Evolutionary conservation across 148 eudicot genomes (phyloP).

Genomic region (Vaccinium myrtillus): DNA sequence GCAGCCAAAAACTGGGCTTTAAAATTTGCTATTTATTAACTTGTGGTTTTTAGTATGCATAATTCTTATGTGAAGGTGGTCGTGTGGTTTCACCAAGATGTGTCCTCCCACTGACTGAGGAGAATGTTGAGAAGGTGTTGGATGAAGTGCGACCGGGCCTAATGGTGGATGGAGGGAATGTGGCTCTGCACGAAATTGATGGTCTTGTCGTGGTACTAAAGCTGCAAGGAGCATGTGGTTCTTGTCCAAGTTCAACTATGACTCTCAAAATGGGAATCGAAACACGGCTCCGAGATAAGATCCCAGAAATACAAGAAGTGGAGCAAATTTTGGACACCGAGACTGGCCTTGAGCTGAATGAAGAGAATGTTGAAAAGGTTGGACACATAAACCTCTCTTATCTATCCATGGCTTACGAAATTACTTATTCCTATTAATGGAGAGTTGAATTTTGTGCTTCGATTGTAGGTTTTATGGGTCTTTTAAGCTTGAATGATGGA

Average conservation of each 20-base stretch:
- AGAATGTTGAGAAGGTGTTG: slow-evolving; percentile 86
- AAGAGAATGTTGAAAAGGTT: slow-evolving; percentile 89
- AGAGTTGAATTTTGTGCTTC: not conserved
- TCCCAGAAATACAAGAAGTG: slow-evolving; percentile 81
- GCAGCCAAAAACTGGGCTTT: not conserved
- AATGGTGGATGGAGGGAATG: slow-evolving; percentile 97
- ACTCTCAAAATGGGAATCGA: slow-evolving; percentile 89
- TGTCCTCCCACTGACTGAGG: slow-evolving; percentile 81
- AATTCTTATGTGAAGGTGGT: slow-evolving; percentile 27
- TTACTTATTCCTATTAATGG: not conserved
- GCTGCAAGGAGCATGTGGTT: slow-evolving; percentile 95
- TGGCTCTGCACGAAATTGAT: slow-evolving; percentile 85
- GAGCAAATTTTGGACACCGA: slow-evolving; percentile 84
- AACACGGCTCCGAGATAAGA: slow-evolving; percentile 74
- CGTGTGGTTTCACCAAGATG: slow-evolving; percentile 54
- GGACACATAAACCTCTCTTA: not conserved
- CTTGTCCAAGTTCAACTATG: slow-evolving; percentile 98
- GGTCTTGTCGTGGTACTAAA: slow-evolving; percentile 87
- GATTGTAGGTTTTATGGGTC: not conserved
- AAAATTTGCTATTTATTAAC: not conserved
- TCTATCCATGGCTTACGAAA: not conserved
- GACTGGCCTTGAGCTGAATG: slow-evolving; percentile 87
- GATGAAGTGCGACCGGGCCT: slow-evolving; percentile 90
- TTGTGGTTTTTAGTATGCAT: not conserved
- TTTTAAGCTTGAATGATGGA: not conserved